phyloP scores from a whole-genome alignment of 208 protist species.

The Wallacemonas rigidus region DNA sequence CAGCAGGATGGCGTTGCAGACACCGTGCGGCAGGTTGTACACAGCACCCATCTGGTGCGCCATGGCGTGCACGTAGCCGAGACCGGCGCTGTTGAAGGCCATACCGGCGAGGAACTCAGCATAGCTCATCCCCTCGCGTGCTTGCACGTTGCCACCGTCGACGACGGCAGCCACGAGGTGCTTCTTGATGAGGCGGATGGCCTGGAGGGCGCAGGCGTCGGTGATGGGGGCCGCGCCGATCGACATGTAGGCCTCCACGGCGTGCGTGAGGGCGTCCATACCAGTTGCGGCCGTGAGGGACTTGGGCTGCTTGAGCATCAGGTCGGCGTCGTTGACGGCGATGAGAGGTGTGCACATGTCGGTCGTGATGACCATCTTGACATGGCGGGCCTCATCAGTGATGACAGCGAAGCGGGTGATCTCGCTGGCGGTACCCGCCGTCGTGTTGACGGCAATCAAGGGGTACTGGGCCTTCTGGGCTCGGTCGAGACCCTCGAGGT shows the following conservation, averaged over 20 bases:
- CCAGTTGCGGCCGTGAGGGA: conserved; percentile 87
- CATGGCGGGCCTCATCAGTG: conserved; percentile 66
- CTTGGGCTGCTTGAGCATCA: conserved; percentile 82
- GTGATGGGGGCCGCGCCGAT: conserved; percentile 60
- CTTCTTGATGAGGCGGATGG: conserved; percentile 69
- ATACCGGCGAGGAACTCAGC: conserved; percentile 88
- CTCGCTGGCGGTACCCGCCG: conserved; percentile 89
- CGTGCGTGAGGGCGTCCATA: conserved; percentile 91
- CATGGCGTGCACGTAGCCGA: conserved; percentile 89
- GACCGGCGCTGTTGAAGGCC: conserved; percentile 90
- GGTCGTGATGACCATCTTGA: conserved; percentile 74
- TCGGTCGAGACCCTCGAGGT: conserved; percentile 61
- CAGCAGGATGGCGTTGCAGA: conserved; percentile 90
- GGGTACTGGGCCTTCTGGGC: conserved; percentile 53
- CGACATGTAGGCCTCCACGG: conserved; percentile 85
- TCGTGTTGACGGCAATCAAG: conserved; percentile 85
- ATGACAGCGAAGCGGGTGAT: conserved; percentile 90
- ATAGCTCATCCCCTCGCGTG: conserved; percentile 85
- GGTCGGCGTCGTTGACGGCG: conserved; percentile 76
- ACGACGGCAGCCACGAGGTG: conserved; percentile 55
- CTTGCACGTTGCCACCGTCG: conserved; percentile 45
- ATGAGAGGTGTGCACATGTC: conserved; percentile 65
- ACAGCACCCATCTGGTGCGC: conserved; percentile 88
- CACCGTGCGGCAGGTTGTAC: conserved; percentile 86
- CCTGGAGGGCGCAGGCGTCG: conserved; percentile 71